phyloP scores from a whole-genome alignment of 2,329 filamentous ascomycete genomes.

The Neonectria ditissima region DNA sequence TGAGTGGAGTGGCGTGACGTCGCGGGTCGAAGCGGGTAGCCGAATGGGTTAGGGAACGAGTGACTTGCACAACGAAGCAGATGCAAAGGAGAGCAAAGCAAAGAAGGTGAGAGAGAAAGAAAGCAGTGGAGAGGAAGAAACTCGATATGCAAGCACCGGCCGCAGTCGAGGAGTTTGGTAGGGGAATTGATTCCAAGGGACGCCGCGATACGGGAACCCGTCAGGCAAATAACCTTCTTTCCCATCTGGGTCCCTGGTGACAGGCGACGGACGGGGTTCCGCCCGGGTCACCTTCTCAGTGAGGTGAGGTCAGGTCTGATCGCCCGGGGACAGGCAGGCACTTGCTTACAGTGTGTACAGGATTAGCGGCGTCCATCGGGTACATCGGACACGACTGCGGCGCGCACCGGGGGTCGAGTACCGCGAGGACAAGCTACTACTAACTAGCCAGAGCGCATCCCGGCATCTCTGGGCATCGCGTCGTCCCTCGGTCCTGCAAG shows the following conservation, averaged over 20 bases:
- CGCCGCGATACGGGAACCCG: not conserved
- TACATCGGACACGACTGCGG: slow-evolving; percentile 3
- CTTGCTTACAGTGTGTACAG: slow-evolving; percentile 25
- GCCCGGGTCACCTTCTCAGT: slow-evolving; percentile 8
- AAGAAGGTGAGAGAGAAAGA: slow-evolving; percentile 22
- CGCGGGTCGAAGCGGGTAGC: slow-evolving; percentile 28
- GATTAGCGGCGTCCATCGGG: slow-evolving; percentile 17
- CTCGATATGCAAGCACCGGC: not conserved
- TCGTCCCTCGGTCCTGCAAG: not conserved
- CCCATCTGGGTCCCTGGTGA: not conserved
- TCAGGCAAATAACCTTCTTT: slow-evolving; percentile 1
- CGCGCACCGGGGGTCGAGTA: slow-evolving; percentile 5
- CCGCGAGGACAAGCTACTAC: not conserved
- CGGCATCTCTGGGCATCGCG: not conserved
- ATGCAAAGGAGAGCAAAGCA: slow-evolving; percentile 8
- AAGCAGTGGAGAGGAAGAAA: not conserved
- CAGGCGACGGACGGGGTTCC: slow-evolving; percentile 2
- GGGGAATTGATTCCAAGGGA: not conserved
- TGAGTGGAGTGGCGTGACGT: slow-evolving; percentile 42
- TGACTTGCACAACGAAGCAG: slow-evolving; percentile 31
- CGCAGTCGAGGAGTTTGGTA: not conserved
- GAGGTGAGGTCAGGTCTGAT: slow-evolving; percentile 9
- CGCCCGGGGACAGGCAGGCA: not conserved
- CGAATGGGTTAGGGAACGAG: slow-evolving; percentile 35
- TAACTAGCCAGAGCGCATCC: not conserved